Base-by-base conservation (phyloP, 2,329 filamentous ascomycete species). In the Venturia effusa region DNA sequence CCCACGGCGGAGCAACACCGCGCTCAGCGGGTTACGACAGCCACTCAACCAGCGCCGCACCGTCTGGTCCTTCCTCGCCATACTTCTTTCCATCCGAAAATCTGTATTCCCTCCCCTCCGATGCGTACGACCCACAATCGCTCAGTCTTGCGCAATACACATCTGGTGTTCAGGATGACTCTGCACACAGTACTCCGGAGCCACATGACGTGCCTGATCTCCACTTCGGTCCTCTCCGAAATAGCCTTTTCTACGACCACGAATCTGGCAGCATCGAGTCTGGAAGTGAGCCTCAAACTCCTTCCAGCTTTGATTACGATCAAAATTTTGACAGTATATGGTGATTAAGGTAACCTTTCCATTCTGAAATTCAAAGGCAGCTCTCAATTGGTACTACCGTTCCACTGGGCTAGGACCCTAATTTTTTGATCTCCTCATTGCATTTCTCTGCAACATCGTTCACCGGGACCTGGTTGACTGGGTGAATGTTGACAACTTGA, bases 221-320 rank as follows among this genome's bases (percentile, higher is more conserved):
- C 7, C 61, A 62, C 34, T 62, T 62, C 27, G 43, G n/a, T 3
- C 61, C 61, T 27, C 30, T 54, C 17, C 34, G 61, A 43, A 41
- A 51, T 27, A 62, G 61, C 22, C 40, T 62, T 6, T 62, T 62
- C 30, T 62, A 62, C 27, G 61, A 62, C n/a, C 27, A 19, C 17
- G 51, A 34, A n/a, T 40, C 59, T 30, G 40, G 24, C 32, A 43
- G 32, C 6, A 27, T 41, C 11, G 61, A 62, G 34, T 48, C 61
- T 32, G 61, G 30, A 32, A 62, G 61, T 51, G 61, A 62, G 41
- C 61, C 61, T 22, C 39, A 43, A 19, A 62, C 61, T n/a, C 61
- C 61, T 4, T 57, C 51, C 24, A 57, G 27, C 34, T 57, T 34
- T 7, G 30, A 57, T 57, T 57, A 57, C n/a, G 51, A 34, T 34